Percentiles rank a stretch among this genome's conserved stretches.
These are phyloP conservation scores for Camellia lanceoleosa DNA, from an alignment of 148 eudicot genomes.

Conservation along the genomic window DNA sequence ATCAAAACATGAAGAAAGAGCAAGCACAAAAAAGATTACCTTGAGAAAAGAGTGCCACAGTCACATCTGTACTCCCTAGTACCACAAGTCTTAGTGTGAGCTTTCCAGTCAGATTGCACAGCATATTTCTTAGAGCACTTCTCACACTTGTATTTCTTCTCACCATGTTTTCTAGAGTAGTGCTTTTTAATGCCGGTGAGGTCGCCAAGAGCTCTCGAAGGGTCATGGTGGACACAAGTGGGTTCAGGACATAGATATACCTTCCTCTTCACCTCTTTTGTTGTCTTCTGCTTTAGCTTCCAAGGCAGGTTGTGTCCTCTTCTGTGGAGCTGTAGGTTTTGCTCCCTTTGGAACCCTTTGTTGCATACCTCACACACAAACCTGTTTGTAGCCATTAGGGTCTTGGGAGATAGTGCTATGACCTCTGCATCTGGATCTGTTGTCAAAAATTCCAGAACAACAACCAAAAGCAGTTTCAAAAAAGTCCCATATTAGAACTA, in stretches of 20 bases:
- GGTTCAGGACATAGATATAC: conserved; percentile 51
- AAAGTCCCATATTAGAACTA: background rate
- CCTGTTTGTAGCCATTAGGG: conserved; percentile 52
- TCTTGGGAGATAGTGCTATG: conserved; percentile 50
- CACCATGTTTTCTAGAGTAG: conserved; percentile 48
- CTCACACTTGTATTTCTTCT: conserved; percentile 45
- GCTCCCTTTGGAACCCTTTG: conserved; percentile 58
- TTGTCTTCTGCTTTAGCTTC: conserved; percentile 47
- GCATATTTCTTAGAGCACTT: conserved; percentile 53
- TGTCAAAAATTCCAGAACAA: background rate
- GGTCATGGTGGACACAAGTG: conserved; percentile 45
- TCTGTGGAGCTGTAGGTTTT: conserved; percentile 49
- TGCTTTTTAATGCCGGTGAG: conserved; percentile 52
- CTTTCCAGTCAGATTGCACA: conserved; percentile 54
- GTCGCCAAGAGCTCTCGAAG: conserved; percentile 47
- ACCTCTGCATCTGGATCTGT: conserved; percentile 55
- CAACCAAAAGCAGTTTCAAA: background rate
- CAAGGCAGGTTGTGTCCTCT: conserved; percentile 56
- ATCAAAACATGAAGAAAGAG: no score
- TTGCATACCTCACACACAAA: conserved; percentile 50
- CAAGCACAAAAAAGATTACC: conserved; percentile 17
- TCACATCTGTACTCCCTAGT: conserved; percentile 52
- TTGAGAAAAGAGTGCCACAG: conserved; percentile 54
- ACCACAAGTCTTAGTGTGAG: conserved; percentile 48
- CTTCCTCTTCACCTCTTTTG: conserved; percentile 43